Evolutionary conservation across 805 yeast species (phyloP), one percentile per base, ranked within the genome.

Genomic region (Dipodascus albidus): DNA sequence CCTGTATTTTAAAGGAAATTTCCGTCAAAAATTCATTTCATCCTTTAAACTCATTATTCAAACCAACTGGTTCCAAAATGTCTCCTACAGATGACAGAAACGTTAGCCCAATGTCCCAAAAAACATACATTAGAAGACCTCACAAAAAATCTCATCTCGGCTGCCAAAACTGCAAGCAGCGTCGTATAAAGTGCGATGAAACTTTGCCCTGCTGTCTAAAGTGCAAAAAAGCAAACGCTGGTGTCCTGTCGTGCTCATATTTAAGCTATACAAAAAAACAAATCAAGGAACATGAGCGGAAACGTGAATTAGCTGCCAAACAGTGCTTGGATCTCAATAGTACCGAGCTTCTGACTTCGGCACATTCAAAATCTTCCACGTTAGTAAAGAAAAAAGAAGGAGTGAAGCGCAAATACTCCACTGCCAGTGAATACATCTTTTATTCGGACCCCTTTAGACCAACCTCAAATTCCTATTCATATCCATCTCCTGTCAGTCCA

Each of bases 111-210:
- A 14, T 3, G 15, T 3, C 15, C 6, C 14, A 47, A 17, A 73
- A 62, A 72, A 70, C 61, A 49, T 58, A 61, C 49, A 71, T 77
- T 4, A 69, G 87, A 60, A 70, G 84, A 59, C 74, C 76, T 55
- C 88, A 83, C 65, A 71, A 82, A 55, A 83, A 83, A 68, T 81
- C 87, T 4, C 88, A 83, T 60, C 64, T 78, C 52, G 91, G 93
- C 15, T 85, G 93, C 67, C 80, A 79, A 2, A 80, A 82, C 22
- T 81, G 87, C 65, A 81, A 81, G 60, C 70, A 73, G 50, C 73
- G 85, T 41, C 71, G 84, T 35, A 78, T 81, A 61, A 82, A 81
- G 59, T 81, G 87, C 64, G 85, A 82, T 64, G 87, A 82, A 64
- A 67, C 70, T 24, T 69, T 78, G n/a, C 86, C 85, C 1, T 68